Conservation (phyloP, 169 alveolate genomes). For the Plasmodium coatneyi region DNA sequence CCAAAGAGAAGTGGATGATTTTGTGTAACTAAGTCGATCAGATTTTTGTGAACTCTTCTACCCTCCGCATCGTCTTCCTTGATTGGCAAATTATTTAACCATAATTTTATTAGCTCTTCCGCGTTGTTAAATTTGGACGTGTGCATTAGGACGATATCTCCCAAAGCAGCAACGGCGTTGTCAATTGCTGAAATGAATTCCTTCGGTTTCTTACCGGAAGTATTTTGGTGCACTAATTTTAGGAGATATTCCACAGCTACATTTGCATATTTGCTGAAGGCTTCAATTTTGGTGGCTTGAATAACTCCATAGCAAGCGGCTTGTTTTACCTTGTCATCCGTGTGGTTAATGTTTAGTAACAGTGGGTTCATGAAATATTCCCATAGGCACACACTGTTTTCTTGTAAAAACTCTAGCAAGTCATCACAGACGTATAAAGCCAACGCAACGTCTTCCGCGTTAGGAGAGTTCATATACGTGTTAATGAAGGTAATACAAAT, state of each 20-base stretch:
- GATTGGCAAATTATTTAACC: constrained; percentile 86
- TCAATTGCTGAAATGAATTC: constrained; percentile 87
- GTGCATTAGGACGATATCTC: constrained; percentile 84
- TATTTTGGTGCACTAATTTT: constrained; percentile 50
- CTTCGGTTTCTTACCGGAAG: constrained; percentile 62
- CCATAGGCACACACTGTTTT: constrained; percentile 82
- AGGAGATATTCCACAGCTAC: constrained; percentile 78
- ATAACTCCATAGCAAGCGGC: constrained; percentile 89
- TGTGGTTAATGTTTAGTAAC: constrained; percentile 78
- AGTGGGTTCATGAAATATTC: constrained; percentile 80
- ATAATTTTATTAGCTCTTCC: constrained; percentile 78
- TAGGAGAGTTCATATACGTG: constrained; percentile 74
- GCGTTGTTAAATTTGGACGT: constrained; percentile 80
- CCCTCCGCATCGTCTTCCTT: constrained; percentile 90
- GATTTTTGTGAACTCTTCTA: constrained; percentile 84
- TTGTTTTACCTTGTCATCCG: constrained; percentile 84
- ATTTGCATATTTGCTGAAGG: constrained; percentile 80
- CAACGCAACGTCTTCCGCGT: constrained; percentile 84
- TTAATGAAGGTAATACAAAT: constrained; percentile 79
- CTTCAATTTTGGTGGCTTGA: constrained; percentile 82
- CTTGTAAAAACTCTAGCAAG: constrained; percentile 83
- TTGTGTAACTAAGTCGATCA: constrained; percentile 83
- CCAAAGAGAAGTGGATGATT: constrained; percentile 87
- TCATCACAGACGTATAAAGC: constrained; percentile 89
- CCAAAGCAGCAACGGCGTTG: constrained; percentile 91